Evolutionary conservation across 177 flowering plant genomes (phyloP).

Genomic region (Vitis hybrid): DNA sequence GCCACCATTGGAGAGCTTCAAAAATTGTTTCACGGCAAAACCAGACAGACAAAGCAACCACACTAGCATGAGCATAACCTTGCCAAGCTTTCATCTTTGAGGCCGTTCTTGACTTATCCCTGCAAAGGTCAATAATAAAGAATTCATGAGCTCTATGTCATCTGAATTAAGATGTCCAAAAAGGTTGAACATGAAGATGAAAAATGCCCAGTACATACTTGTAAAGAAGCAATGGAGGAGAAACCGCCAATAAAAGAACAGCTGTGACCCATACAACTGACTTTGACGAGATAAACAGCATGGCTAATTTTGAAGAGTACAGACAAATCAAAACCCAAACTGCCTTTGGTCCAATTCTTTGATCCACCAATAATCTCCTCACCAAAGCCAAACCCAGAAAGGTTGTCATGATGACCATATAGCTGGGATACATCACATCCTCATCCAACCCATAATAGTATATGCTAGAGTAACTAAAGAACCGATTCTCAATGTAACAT

Average conservation of each 20-base stretch:
- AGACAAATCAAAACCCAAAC: slow-evolving; percentile 87
- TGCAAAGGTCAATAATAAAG: slow-evolving; percentile 25
- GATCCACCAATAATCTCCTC: slow-evolving; percentile 76
- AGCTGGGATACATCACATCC: slow-evolving; percentile 96
- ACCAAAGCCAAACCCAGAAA: slow-evolving; percentile 76
- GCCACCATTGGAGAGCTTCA: slow-evolving; percentile 98
- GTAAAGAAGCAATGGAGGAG: slow-evolving; percentile 98
- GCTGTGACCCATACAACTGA: slow-evolving; percentile 88
- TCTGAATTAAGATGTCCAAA: not conserved
- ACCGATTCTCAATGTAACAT: slow-evolving; percentile 77
- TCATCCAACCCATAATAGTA: slow-evolving; percentile 90
- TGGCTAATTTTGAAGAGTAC: slow-evolving; percentile 77
- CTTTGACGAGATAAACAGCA: slow-evolving; percentile 83
- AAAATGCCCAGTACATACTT: slow-evolving; percentile 43
- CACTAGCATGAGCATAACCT: slow-evolving; percentile 83
- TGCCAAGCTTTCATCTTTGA: slow-evolving; percentile 95
- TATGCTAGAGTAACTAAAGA: slow-evolving; percentile 73
- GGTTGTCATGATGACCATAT: slow-evolving; percentile 88
- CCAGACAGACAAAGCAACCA: slow-evolving; percentile 87
- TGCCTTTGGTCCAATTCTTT: slow-evolving; percentile 74
- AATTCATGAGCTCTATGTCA: not conserved
- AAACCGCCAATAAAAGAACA: slow-evolving; percentile 74
- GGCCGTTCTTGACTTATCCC: slow-evolving; percentile 73
- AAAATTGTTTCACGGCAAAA: slow-evolving; percentile 91
- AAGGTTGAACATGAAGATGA: not conserved